Base-by-base conservation (phyloP, 2,329 filamentous ascomycete species). In the Hirsutella rhossiliensis region DNA sequence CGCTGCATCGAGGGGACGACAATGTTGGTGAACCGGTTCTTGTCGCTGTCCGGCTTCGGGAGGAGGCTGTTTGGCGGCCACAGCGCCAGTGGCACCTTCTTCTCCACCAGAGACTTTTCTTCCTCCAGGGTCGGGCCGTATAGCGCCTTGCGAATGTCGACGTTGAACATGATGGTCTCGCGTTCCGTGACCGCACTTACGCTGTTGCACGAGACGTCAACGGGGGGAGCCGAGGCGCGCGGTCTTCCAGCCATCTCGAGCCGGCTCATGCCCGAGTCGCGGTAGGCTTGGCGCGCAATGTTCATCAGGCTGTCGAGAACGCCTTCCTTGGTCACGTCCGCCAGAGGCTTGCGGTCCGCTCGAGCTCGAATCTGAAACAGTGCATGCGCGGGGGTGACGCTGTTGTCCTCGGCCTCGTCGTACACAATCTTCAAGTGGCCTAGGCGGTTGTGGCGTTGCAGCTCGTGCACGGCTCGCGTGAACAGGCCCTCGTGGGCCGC, bases 1-100 rank as follows among this genome's bases (percentile, higher is more conserved):
- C 89, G 87, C 41, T 81, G 84, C 92, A 98, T 98, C 11, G 89
- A 96, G 1, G 92, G 92, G 30, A 96, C 89, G 42, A 82, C 76
- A 50, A 98, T 94, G 60, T 90, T 85, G 42, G 85, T 96, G 65
- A 89, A 97, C 20, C 85, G 79, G 51, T 81, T 78, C 69, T 87
- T 90, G 57, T 84, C 77, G 39, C 85, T 87, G 48, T 85, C 81
- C 1, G 92, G 89, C 31, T 74, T 67, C 3, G 92, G 89, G 1
- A 97, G 69, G 62, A 89, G 71, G 51, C 77, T 69, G 12, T 66
- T 67, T 2, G 74, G 60, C 1, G 88, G 84, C 55, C 82, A 81
- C 31, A 74, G 65, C 20, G 75, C 70, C 13, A 78, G 68, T 5
- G 87, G 78, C 9, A 87, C 61, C 63, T 87, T 86, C 43, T 80